These are phyloP conservation scores for Drechslerella coelobrocha DNA, from an alignment of 2,329 filamentous ascomycete genomes.

Conservation along the genomic window DNA sequence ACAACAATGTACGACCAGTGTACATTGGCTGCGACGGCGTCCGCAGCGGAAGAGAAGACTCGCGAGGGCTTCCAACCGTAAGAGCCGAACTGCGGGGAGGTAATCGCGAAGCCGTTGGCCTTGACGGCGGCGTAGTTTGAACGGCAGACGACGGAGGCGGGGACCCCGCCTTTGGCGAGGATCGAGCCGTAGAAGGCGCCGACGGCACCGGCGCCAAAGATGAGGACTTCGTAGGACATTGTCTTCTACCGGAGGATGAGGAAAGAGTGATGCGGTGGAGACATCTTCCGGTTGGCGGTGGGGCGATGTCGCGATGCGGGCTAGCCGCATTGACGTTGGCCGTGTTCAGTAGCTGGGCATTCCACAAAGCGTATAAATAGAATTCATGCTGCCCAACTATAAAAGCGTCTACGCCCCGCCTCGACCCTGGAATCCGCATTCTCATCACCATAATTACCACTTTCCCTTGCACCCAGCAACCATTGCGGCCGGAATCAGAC, in stretches of 20 bases:
- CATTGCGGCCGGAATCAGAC: background rate
- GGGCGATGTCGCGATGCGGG: constrained; percentile 20
- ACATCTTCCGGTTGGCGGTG: too few species aligned
- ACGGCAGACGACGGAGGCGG: constrained; percentile 74
- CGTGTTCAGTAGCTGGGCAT: background rate
- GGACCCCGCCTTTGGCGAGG: constrained; percentile 59
- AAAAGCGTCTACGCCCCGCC: constrained; percentile 1
- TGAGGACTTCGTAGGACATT: constrained; percentile 30
- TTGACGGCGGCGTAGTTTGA: constrained; percentile 74
- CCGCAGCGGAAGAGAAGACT: constrained; percentile 67
- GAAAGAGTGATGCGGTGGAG: background rate
- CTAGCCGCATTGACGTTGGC: background rate
- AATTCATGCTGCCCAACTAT: background rate
- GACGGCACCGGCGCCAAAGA: constrained; percentile 50
- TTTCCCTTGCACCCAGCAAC: background rate
- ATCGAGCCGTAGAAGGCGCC: constrained; percentile 53
- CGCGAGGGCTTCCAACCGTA: constrained; percentile 69
- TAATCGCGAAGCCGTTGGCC: constrained; percentile 68
- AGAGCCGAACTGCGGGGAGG: constrained; percentile 71
- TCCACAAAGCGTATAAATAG: constrained; percentile 47
- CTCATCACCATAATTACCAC: background rate
- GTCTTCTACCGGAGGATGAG: background rate
- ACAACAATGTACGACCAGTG: constrained; percentile 73
- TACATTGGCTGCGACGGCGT: constrained; percentile 62
- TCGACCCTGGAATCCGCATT: background rate